Evolutionary conservation across 2,329 filamentous ascomycete species (phyloP), one percentile per base, ranked within the genome.

Genomic region (Fusarium newnesense): DNA sequence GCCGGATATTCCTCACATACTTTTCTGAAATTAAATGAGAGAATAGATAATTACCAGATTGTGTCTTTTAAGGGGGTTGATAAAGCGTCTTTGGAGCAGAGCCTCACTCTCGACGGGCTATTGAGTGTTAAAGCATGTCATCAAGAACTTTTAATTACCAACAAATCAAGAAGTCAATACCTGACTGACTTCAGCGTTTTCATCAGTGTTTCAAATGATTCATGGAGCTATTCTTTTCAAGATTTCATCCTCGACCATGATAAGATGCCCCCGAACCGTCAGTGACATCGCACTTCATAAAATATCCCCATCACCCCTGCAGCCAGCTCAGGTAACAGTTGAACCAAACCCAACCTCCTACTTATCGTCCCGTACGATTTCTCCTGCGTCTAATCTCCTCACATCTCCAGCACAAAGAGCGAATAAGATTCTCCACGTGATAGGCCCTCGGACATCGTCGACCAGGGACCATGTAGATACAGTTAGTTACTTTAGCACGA

Each of bases 1-100:
- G 0, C 10, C 9, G 8, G 4, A 7, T 7, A 4, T 18, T 5
- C 11, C 2, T 13, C 30, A 3, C 0, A 34, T 6, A 2, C 5
- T 1, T 7, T 13, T 2, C 0, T 34, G 5, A 19, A 24, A 19
- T 2, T 2, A 1, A 13, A 5, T 50, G 11, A 16, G 3, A 50
- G 2, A 13, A 6, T 19, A 5, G 8, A 4, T 10, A 18, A 12
- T 26, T 19, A 4, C 11, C 16, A 19, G 15, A 9, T 9, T 36
- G 34, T 24, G 16, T 36, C 15, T 24, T 30, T 34, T 7, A 11
- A 13, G 2, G 2, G 5, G 4, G 7, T 11, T 2, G 8, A 34
- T 7, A 24, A 18, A 7, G 21, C 28, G 10, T n/a, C 10, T 32
- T 18, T n/a, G 7, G 7, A 11, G 4, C 21, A 12, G 5, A 7